Conservation (phyloP, 148 eudicot species). For the Rhododendron ovatum region DNA sequence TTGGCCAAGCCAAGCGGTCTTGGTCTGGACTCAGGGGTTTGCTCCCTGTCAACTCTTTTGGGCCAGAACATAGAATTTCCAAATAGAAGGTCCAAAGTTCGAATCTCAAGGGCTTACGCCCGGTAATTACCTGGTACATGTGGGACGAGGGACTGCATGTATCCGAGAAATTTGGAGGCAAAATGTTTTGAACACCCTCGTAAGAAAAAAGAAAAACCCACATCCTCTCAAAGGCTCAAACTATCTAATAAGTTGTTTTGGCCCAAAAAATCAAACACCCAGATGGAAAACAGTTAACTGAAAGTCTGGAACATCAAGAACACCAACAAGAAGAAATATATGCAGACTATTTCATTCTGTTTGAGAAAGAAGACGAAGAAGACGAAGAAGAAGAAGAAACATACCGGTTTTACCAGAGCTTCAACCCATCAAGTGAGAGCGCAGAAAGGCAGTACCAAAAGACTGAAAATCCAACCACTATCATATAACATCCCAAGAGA, state of each 20-base stretch:
- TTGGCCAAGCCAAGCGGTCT: too few relatives aligned
- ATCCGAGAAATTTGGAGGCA: too few relatives aligned
- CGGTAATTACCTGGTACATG: too few relatives aligned
- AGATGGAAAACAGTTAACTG: neutral
- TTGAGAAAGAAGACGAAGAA: neutral
- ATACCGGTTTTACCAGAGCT: constrained; percentile 2
- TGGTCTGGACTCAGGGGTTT: too few relatives aligned
- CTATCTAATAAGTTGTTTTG: constrained; percentile 9
- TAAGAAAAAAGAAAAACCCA: constrained; percentile 16
- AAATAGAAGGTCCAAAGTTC: too few relatives aligned
- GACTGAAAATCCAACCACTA: neutral
- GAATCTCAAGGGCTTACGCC: too few relatives aligned
- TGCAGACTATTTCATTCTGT: neutral
- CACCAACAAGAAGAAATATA: constrained; percentile 1
- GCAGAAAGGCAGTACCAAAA: neutral
- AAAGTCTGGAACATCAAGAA: neutral
- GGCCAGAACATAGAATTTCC: too few relatives aligned
- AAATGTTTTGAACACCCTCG: too few relatives aligned
- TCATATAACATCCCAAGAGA: neutral
- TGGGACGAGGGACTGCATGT: too few relatives aligned
- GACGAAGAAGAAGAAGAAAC: neutral
- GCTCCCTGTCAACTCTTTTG: too few relatives aligned
- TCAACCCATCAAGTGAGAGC: neutral
- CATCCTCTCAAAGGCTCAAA: constrained; percentile 18
- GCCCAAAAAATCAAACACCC: constrained; percentile 13